Percentiles rank a stretch among this genome's conserved stretches.
Evolutionary conservation across 208 protist species (phyloP).

Genomic region (Wallacemonas rigidus): DNA sequence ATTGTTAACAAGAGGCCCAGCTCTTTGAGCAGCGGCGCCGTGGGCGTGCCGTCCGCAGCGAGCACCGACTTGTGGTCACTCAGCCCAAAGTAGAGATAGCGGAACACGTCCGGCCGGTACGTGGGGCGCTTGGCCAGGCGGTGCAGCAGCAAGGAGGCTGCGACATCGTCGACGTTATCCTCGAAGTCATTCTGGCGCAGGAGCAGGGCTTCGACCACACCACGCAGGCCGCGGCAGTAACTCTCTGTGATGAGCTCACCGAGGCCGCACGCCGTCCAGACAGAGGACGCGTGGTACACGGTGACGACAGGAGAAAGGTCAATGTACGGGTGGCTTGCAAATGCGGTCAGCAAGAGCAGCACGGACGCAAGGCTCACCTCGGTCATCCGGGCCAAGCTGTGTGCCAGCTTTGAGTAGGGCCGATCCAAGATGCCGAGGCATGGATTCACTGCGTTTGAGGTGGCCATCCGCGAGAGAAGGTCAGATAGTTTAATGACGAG

Average conservation of each 20-base stretch:
- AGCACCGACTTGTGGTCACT: slow-evolving; percentile 1
- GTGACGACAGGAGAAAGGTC: slow-evolving; percentile 47
- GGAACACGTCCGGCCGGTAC: slow-evolving; percentile 46
- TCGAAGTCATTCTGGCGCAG: slow-evolving; percentile 42
- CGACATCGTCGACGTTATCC: slow-evolving; percentile 49
- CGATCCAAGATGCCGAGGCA: slow-evolving; percentile 23
- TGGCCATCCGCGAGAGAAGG: slow-evolving; percentile 2
- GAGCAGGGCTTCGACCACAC: slow-evolving; percentile 40
- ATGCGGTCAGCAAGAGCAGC: slow-evolving; percentile 36
- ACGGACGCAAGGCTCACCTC: slow-evolving; percentile 34
- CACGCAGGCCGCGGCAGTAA: slow-evolving; percentile 48
- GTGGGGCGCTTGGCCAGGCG: slow-evolving; percentile 53
- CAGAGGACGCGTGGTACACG: slow-evolving; percentile 41
- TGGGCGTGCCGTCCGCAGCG: not conserved
- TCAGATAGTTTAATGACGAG: slow-evolving; percentile 35
- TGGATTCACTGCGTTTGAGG: not conserved
- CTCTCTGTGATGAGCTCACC: slow-evolving; percentile 42
- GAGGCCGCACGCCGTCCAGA: slow-evolving; percentile 58
- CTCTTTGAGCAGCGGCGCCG: slow-evolving; percentile 21
- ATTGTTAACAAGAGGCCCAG: slow-evolving; percentile 51
- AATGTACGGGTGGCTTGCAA: slow-evolving; percentile 31
- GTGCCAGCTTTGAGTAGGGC: slow-evolving; percentile 29
- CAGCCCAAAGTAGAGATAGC: slow-evolving; percentile 34
- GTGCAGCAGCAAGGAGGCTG: slow-evolving; percentile 37
- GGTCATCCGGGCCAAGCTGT: slow-evolving; percentile 39